Evolutionary conservation across 73 alveolate species (phyloP).

Genomic region (Paramecium tetraurelia): DNA sequence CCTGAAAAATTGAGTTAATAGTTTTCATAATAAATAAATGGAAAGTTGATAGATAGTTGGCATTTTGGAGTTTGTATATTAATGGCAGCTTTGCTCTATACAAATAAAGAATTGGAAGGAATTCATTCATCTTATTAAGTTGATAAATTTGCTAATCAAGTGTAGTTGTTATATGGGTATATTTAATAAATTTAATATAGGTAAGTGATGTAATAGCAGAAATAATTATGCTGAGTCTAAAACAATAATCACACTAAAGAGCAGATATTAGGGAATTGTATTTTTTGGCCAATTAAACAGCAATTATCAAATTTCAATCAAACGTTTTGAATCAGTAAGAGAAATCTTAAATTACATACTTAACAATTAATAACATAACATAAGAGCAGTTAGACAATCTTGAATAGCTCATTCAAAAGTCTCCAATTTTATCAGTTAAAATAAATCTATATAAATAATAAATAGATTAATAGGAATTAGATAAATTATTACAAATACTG

Average conservation of each 20-base stretch:
- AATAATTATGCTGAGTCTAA: background rate
- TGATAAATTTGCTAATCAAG: background rate
- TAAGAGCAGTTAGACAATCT: background rate
- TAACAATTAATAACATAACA: background rate
- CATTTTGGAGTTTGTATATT: constrained; percentile 7
- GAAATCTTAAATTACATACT: background rate
- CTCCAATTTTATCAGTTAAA: background rate
- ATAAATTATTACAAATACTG: background rate
- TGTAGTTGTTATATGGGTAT: background rate
- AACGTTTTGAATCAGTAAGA: background rate
- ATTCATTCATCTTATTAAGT: background rate
- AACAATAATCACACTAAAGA: background rate
- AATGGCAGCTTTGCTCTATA: background rate
- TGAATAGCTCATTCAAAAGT: background rate
- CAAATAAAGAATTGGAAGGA: background rate
- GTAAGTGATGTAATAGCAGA: constrained; percentile 15
- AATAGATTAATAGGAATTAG: background rate
- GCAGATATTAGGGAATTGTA: constrained; percentile 5
- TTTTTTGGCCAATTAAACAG: background rate
- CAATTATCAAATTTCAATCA: background rate
- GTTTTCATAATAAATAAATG: background rate
- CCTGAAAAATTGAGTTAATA: background rate
- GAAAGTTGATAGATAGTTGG: background rate
- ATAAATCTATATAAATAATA: background rate
- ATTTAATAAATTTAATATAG: background rate